Evolutionary conservation across 2,329 filamentous ascomycete genomes (phyloP).

Genomic region (Colletotrichum costaricense): DNA sequence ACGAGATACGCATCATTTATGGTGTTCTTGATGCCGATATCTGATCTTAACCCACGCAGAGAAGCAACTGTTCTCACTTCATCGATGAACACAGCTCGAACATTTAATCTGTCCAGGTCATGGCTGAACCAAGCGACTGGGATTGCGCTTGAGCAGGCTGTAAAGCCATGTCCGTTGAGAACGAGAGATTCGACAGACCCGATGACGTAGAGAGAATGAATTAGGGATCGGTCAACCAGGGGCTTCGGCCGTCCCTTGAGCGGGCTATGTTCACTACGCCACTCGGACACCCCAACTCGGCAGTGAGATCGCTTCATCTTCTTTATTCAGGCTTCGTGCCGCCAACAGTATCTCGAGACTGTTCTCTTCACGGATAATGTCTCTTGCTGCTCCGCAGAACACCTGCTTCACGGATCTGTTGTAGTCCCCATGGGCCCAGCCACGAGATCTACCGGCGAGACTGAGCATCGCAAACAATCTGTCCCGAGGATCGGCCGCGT

Average conservation of each 20-base stretch:
- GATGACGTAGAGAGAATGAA: not conserved
- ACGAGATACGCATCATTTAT: not conserved
- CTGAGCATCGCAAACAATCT: not conserved
- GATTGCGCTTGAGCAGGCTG: not conserved
- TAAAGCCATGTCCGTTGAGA: not conserved
- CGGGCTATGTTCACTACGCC: not conserved
- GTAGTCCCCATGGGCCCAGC: not conserved
- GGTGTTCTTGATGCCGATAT: not conserved
- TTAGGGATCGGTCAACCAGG: not conserved
- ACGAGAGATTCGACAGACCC: not conserved
- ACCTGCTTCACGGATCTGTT: not conserved
- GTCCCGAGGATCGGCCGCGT: not conserved
- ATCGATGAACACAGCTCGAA: not conserved
- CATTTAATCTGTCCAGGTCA: not conserved
- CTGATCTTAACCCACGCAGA: not conserved
- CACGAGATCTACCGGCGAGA: not conserved
- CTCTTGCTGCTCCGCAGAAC: constrained; percentile 2
- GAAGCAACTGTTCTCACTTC: not conserved
- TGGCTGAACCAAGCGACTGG: not conserved
- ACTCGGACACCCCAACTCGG: constrained; percentile 7
- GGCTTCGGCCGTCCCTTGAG: not conserved
- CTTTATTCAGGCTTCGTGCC: not conserved
- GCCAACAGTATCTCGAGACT: constrained; percentile 8
- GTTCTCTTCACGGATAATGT: not conserved
- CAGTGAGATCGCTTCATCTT: not conserved